These are phyloP conservation scores for Phaeolepiota aurea DNA, from an alignment of 768 basidiomycete genomes.

Conservation along the genomic window DNA sequence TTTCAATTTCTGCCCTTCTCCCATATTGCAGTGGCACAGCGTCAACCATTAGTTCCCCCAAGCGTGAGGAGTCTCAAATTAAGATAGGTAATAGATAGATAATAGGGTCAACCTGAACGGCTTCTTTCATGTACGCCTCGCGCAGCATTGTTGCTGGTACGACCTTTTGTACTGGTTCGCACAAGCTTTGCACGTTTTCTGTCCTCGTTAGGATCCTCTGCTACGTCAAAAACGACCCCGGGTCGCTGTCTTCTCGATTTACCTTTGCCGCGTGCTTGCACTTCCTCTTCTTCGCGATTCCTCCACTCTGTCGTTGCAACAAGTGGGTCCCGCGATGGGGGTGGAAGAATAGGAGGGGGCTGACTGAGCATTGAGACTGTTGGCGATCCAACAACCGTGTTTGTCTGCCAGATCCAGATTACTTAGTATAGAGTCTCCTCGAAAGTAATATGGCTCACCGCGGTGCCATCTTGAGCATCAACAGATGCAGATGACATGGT, in stretches of 20 bases:
- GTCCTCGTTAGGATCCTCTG: conserved; percentile 42
- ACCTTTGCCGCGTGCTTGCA: conserved; percentile 26
- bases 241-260: conserved; percentile 39
- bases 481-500: conserved; percentile 68
- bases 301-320: conserved; percentile 66
- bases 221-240: conserved; percentile 60
- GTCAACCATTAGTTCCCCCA: no score
- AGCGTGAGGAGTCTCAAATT: no score
- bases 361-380: conserved; percentile 62
- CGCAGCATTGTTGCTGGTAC: not conserved
- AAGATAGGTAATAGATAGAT: no score
- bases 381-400: conserved; percentile 69
- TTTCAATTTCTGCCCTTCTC: no score
- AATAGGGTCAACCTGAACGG: conserved; percentile 1
- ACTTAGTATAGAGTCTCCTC: conserved; percentile 5
- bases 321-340: conserved; percentile 56
- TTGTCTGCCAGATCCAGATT: conserved; percentile 39
- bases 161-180: conserved; percentile 4
- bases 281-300: conserved; percentile 49
- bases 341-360: conserved; percentile 34
- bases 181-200: conserved; percentile 15
- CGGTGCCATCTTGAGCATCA: conserved; percentile 74
- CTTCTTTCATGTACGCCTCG: not conserved
- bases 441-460: conserved; percentile 37
- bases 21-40: no score